Evolutionary conservation across 202 grass and related monocot species (phyloP).

Genomic region (Carex sylvatica): DNA sequence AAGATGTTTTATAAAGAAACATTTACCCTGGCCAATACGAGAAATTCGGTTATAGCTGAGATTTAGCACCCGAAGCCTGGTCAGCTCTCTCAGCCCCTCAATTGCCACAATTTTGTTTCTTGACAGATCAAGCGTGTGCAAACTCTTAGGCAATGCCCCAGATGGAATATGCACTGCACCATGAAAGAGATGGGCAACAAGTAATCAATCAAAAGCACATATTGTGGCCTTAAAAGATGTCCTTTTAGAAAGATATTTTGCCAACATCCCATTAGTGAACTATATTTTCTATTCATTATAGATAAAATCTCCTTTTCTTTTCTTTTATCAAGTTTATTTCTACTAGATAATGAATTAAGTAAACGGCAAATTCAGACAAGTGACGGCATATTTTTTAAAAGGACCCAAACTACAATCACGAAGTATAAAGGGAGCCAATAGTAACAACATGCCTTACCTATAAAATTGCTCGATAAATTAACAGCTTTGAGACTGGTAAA

Average conservation of each 20-base stretch:
- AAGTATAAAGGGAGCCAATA: neutral
- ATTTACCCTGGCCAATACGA: constrained; percentile 75
- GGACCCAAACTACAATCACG: neutral
- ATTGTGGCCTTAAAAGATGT: neutral
- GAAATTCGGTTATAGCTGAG: constrained; percentile 93
- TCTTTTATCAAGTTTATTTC: neutral
- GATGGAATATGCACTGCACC: constrained; percentile 52
- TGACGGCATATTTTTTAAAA: neutral
- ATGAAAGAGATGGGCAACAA: constrained; percentile 12
- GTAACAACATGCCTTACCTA: constrained; percentile 42
- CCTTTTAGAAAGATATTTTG: neutral
- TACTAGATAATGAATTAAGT: neutral
- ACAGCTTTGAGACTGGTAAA: constrained; percentile 75
- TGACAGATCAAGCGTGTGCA: constrained; percentile 76
- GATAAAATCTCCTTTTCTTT: neutral
- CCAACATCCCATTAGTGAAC: neutral
- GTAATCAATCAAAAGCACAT: constrained; percentile 8
- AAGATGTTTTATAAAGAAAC: neutral
- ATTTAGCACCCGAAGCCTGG: constrained; percentile 73
- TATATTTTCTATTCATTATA: neutral
- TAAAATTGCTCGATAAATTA: constrained; percentile 86
- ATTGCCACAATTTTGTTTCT: constrained; percentile 74
- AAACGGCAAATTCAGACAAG: neutral
- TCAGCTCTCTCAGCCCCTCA: constrained; percentile 79
- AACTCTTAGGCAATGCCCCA: constrained; percentile 65